These are phyloP conservation scores for Fusarium cicatricum DNA, from an alignment of 2,329 filamentous ascomycete species.

Conservation along the genomic window DNA sequence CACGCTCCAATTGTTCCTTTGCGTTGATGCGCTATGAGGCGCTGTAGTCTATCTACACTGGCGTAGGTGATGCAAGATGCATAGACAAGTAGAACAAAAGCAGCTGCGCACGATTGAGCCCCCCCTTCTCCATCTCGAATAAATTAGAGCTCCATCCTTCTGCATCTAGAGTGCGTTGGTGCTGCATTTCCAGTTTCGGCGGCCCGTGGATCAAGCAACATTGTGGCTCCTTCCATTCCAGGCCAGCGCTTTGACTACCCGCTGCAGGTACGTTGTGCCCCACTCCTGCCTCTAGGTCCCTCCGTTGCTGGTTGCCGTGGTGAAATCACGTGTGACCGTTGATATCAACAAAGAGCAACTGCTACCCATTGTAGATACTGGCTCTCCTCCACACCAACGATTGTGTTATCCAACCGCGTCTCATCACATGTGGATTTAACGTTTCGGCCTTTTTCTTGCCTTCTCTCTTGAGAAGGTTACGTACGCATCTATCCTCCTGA, in stretches of 20 bases:
- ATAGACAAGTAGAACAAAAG: no score
- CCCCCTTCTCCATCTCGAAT: no score
- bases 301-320: constrained; percentile 43
- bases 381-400: constrained; percentile 1
- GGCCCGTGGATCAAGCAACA: constrained; percentile 12
- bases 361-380: constrained; percentile 5
- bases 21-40: no score
- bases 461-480: no score
- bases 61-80: no score
- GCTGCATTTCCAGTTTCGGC: constrained; percentile 24
- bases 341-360: constrained; percentile 40
- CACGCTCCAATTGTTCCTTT: no score
- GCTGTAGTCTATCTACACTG: no score
- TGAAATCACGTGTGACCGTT: constrained; percentile 44
- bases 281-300: constrained; percentile 17
- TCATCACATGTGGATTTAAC: constrained; percentile 11
- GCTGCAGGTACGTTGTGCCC: constrained; percentile 35
- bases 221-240: constrained; percentile 29
- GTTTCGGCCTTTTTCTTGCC: not conserved
- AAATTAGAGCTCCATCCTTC: no score
- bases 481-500: not conserved
- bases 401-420: constrained; percentile 26
- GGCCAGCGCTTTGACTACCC: constrained; percentile 13
- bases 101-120: no score
- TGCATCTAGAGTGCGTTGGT: no score